A percentile compares a stretch with the other conserved stretches of the same genome.
These are phyloP conservation scores for Colletotrichum filicis DNA, from an alignment of 2,329 filamentous ascomycete genomes.

Conservation along the genomic window DNA sequence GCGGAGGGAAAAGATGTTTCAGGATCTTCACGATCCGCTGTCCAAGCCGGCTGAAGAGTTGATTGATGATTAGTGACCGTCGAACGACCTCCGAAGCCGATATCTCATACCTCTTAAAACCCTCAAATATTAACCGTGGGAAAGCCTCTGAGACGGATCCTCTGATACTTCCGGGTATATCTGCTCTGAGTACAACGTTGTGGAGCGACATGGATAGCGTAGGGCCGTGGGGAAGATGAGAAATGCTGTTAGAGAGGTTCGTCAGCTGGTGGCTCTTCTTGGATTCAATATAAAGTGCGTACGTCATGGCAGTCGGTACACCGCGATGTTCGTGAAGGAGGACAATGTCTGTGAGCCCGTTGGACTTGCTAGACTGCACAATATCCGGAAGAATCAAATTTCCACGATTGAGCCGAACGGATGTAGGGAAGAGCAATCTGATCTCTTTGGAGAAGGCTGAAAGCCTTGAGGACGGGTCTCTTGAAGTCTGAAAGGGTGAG, in stretches of 20 bases:
- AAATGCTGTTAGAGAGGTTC: constrained; percentile 52
- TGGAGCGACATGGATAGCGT: constrained; percentile 88
- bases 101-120: constrained; percentile 66
- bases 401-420: constrained; percentile 90
- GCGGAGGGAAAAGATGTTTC: constrained; percentile 93
- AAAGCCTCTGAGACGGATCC: constrained; percentile 94
- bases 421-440: constrained; percentile 79
- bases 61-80: background rate
- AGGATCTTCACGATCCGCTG: constrained; percentile 87
- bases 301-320: constrained; percentile 87
- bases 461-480: constrained; percentile 86
- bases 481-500: constrained; percentile 70
- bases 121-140: constrained; percentile 95
- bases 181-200: constrained; percentile 88
- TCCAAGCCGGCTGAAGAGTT: constrained; percentile 73
- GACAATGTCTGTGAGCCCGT: constrained; percentile 85
- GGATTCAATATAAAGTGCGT: constrained; percentile 82
- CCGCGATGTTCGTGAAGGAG: constrained; percentile 93
- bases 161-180: constrained; percentile 87
- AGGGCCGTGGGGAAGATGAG: constrained; percentile 83
- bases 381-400: constrained; percentile 90
- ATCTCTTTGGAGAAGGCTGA: constrained; percentile 95
- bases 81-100: background rate
- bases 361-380: constrained; percentile 81
- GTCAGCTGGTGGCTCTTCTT: constrained; percentile 67